Evolutionary conservation across 345 rosid species (phyloP), one percentile per base, ranked within the genome.

Genomic region (Lagerstroemia speciosa): DNA sequence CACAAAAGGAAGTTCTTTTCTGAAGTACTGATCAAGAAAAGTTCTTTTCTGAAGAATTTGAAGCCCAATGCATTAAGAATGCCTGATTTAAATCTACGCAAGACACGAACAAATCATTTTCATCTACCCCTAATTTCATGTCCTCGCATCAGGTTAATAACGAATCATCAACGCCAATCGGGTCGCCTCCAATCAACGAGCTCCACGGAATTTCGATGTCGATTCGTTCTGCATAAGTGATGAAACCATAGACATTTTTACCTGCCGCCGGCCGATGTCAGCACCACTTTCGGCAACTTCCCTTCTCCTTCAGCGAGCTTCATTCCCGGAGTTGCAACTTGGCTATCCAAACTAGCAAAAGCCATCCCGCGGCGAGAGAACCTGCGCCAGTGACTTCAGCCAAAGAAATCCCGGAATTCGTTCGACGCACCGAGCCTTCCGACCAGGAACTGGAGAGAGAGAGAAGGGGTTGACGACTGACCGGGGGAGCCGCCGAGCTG

Each of bases 231-330:
- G 60, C n/a, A 19, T n/a, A 22, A 27, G 48, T 52, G 52, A 66
- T 31, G 30, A n/a, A 63, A 40, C 8, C 12, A 2, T 9, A 11
- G 3, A 38, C 65, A 3, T 43, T 75, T n/a, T 19, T 27, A 86
- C 98, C 92, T 85, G 46, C 92, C 92, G 33, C 78, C 76, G 72
- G 89, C 77, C 64, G 96, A 86, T 68, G 92, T 83, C 41, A 93
- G 92, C 33, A 91, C 88, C 72, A 91, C 78, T 75, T 87, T 91
- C 0, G 94, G 98, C 68, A 93, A 87, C 76, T 76, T 89, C 72
- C 96, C 97, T 81, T 87, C 85, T 36, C 97, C 97, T 85, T 93
- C 87, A 1, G 94, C 77, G 45, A 86, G 75, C 71, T 74, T 77
- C 63, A 91, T 92, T 66, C 96, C 94, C 20, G 52, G 26, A 61